phyloP scores from a whole-genome alignment of 2,329 filamentous ascomycete species.

The Ophiostoma triangulosporum region DNA sequence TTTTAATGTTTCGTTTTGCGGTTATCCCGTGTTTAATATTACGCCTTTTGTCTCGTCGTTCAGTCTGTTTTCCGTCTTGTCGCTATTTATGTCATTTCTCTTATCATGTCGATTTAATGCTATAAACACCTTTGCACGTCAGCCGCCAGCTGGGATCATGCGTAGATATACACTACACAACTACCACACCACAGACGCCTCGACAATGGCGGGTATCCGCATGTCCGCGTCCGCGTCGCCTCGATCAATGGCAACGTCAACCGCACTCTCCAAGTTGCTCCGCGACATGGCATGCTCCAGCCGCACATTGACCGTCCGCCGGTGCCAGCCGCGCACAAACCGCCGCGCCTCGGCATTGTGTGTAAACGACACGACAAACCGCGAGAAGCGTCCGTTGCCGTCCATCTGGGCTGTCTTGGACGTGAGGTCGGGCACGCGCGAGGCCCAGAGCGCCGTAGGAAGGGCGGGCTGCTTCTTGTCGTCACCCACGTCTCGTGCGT shows the following conservation, averaged over 20 bases:
- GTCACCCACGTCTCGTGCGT: not conserved
- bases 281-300: constrained; percentile 5
- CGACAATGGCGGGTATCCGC: constrained; percentile 14
- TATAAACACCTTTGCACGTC: too few relatives aligned
- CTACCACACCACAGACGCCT: constrained; percentile 20
- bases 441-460: not conserved
- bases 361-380: constrained; percentile 43
- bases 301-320: constrained; percentile 20
- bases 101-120: not conserved
- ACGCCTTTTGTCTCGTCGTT: too few relatives aligned
- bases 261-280: not conserved
- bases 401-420: constrained; percentile 18
- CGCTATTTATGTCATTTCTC: too few relatives aligned
- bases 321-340: constrained; percentile 33
- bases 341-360: constrained; percentile 39
- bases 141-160: too few relatives aligned
- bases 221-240: not conserved
- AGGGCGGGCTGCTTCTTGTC: not conserved
- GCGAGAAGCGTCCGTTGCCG: constrained; percentile 22
- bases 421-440: constrained; percentile 9
- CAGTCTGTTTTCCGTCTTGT: too few relatives aligned
- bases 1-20: not conserved
- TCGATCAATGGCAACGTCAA: not conserved
- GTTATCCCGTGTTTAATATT: too few relatives aligned
- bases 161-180: not conserved